These are phyloP conservation scores for Bipolaris cookei DNA, from an alignment of 2,329 filamentous ascomycete species.

Conservation along the genomic window DNA sequence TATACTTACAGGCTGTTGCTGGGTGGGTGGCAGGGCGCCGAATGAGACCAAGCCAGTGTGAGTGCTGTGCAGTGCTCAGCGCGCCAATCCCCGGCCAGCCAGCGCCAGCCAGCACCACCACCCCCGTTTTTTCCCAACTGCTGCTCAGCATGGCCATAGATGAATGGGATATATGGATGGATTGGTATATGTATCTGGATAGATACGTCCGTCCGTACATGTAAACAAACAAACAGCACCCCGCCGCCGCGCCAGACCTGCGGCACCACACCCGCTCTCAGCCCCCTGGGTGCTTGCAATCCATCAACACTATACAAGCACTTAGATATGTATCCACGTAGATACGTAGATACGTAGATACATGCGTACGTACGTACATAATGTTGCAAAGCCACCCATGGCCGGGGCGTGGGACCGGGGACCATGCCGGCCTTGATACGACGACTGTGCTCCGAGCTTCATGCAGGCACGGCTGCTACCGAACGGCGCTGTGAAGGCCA, in stretches of 20 bases:
- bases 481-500: slow-evolving; percentile 9
- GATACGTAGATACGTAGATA: too few species aligned
- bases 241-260: too few species aligned
- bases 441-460: slow-evolving; percentile 20
- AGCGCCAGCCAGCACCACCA: too few species aligned
- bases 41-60: slow-evolving; percentile 11
- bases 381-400: not conserved
- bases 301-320: too few species aligned
- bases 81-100: slow-evolving; percentile 6
- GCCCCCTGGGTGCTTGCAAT: too few species aligned
- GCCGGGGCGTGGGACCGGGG: slow-evolving; percentile 6
- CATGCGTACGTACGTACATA: not conserved
- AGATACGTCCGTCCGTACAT: not conserved
- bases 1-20: slow-evolving; percentile 5
- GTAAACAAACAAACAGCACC: not conserved
- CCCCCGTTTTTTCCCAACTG: slow-evolving; percentile 8
- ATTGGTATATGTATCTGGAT: not conserved
- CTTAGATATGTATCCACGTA: too few species aligned
- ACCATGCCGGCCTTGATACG: slow-evolving; percentile 16
- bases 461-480: slow-evolving; percentile 25
- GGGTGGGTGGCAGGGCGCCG: not conserved
- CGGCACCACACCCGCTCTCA: too few species aligned
- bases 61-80: slow-evolving; percentile 9
- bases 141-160: not conserved
- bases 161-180: not conserved